Conservation (phyloP, 441 rosid species). For the Corymbia citriodora region DNA sequence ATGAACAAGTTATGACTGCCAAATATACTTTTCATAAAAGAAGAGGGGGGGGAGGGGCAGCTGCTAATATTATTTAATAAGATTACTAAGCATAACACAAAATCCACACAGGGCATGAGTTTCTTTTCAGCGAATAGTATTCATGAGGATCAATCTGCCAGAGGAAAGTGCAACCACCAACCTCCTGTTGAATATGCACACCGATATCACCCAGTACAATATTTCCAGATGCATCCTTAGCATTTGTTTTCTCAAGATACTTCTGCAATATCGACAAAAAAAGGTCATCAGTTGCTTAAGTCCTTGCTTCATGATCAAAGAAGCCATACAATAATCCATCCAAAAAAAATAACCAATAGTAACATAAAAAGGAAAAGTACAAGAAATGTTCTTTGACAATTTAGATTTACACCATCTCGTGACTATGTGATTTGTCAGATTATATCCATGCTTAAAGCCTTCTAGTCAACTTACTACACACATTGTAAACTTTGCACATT, state of each 20-base stretch:
- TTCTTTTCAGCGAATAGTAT: neutral
- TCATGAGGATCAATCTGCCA: neutral
- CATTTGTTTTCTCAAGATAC: conserved; percentile 76
- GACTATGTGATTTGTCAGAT: neutral
- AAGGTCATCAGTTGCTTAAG: neutral
- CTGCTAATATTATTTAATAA: neutral
- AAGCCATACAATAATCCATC: neutral
- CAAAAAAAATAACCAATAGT: neutral
- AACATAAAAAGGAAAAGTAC: neutral
- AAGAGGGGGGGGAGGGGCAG: neutral
- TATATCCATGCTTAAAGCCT: neutral
- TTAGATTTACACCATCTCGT: neutral
- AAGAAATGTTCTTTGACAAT: neutral
- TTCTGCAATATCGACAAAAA: conserved; percentile 36
- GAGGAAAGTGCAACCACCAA: conserved; percentile 23
- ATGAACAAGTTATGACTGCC: neutral
- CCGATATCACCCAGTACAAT: conserved; percentile 75
- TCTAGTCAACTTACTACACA: neutral
- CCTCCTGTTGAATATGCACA: conserved; percentile 95
- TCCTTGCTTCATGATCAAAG: neutral
- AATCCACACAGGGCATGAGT: neutral
- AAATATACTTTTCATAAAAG: neutral
- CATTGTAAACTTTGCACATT: neutral
- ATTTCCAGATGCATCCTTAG: conserved; percentile 95
- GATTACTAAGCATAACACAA: neutral